Evolutionary conservation across 257 asterid genomes (phyloP), one percentile per base, ranked within the genome.

Genomic region (Petunia secreta): DNA sequence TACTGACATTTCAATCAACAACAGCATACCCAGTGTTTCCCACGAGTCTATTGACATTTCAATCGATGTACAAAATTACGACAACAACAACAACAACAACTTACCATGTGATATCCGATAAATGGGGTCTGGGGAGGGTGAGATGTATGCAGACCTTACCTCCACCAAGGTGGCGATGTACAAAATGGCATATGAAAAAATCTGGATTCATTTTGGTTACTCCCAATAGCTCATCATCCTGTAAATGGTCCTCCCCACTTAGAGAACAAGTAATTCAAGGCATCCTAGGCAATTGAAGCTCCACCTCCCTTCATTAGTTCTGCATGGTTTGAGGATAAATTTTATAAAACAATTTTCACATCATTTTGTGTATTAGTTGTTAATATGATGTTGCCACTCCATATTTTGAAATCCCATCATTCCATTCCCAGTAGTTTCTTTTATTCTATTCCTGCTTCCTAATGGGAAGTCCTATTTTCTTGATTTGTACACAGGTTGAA

Each of bases 401-500:
- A 25, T 25, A 48, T 46, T 46, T 71, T 71, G 77, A 69, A 48
- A 39, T 48, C 36, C 36, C 41, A 16, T 25, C 55, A 36, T 37
- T 77, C 60, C 69, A 55, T 48, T 63, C 48, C 81, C 68, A 46
- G 15, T 13, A 44, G 38, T 36, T 25, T 25, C 58, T 48, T 62
- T 63, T 13, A 6, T 78, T 63, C 14, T 40, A 53, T 36, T 60
- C 43, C 52, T 48, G 15, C 52, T 52, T 9, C 69, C 78, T 77
- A 60, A 80, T 48, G 82, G 6, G 39, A 58, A 60, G 36, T 81
- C 8, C 11, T 65, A 3, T 79, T 74, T 25, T 71, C 74, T 81
- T 86, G 79, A 81, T 63, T 77, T 78, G 79, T 71, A 25, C 81
- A 54, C 89, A 93, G 97, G 85, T 69, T 93, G 59, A 90, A 87